A percentile compares a stretch with the other conserved stretches of the same genome.
These are phyloP conservation scores for Diaporthe capsici DNA, from an alignment of 2,329 filamentous ascomycete species.

Conservation along the genomic window DNA sequence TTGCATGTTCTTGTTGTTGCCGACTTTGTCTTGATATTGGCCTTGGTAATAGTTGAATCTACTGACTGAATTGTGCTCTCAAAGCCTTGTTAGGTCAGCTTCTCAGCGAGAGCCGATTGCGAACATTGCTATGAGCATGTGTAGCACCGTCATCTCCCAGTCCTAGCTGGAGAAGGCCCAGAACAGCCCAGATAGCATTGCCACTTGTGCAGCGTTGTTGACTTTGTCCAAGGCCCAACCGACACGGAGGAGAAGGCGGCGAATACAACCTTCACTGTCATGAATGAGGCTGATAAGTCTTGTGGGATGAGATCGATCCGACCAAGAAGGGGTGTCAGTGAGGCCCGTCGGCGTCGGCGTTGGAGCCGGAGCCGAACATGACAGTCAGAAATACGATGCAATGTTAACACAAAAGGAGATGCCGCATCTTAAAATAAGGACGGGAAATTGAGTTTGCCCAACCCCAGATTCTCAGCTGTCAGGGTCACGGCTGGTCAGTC, in stretches of 20 bases:
- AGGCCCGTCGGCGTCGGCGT: not conserved
- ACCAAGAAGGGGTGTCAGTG: not conserved
- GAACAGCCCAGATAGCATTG: not conserved
- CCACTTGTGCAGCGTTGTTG: not conserved
- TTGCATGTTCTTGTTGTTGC: not conserved
- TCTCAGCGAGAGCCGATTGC: too few relatives aligned
- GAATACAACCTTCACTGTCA: not conserved
- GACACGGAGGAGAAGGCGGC: not conserved
- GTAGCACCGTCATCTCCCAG: not conserved
- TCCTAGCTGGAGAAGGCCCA: not conserved
- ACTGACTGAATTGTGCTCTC: not conserved
- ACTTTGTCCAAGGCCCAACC: not conserved
- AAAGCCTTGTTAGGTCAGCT: not conserved
- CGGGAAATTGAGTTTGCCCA: conserved; percentile 21
- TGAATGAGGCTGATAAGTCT: not conserved
- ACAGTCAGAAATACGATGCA: not conserved
- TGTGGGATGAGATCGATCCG: not conserved
- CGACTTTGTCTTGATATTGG: too few relatives aligned
- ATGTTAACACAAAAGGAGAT: not conserved
- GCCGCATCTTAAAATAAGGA: not conserved
- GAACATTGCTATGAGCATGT: not conserved
- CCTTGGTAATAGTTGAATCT: not conserved
- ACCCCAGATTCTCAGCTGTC: conserved; percentile 14
- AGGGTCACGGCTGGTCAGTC: conserved; percentile 10
- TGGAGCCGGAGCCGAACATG: not conserved